phyloP scores from a whole-genome alignment of 1,284 basidiomycete species.

The Heterobasidion irregulare region DNA sequence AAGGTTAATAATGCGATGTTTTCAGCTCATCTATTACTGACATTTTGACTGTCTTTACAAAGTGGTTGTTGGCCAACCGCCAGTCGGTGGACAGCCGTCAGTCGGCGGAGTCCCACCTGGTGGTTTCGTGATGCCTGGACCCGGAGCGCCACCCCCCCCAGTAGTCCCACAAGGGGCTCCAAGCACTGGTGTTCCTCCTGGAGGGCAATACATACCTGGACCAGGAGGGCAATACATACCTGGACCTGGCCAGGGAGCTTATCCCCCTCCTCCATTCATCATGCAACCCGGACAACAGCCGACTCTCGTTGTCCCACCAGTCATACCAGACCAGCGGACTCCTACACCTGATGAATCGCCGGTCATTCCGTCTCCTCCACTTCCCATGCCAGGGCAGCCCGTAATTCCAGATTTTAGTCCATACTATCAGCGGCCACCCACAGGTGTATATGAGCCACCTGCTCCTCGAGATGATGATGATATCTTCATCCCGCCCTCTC shows the following conservation, averaged over 20 bases:
- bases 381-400: not conserved
- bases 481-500: not conserved
- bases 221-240: too few relatives aligned
- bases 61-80: not conserved
- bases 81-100: not conserved
- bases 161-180: not conserved
- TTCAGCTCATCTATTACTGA: not conserved
- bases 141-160: not conserved
- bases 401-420: slow-evolving; percentile 4
- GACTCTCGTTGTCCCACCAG: not conserved
- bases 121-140: not conserved
- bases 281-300: not conserved
- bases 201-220: too few relatives aligned
- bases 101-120: not conserved
- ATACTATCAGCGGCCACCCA: not conserved
- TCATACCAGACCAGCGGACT: slow-evolving; percentile 4
- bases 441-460: not conserved
- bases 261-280: not conserved
- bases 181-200: not conserved
- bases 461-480: not conserved
- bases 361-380: slow-evolving; percentile 8
- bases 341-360: slow-evolving; percentile 4
- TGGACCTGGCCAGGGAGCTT: not conserved
- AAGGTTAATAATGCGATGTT: slow-evolving; percentile 3
- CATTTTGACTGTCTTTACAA: too few relatives aligned